Evolutionary conservation across 352 stramenopile genomes (phyloP).

Genomic region (Phytophthora rubi): DNA sequence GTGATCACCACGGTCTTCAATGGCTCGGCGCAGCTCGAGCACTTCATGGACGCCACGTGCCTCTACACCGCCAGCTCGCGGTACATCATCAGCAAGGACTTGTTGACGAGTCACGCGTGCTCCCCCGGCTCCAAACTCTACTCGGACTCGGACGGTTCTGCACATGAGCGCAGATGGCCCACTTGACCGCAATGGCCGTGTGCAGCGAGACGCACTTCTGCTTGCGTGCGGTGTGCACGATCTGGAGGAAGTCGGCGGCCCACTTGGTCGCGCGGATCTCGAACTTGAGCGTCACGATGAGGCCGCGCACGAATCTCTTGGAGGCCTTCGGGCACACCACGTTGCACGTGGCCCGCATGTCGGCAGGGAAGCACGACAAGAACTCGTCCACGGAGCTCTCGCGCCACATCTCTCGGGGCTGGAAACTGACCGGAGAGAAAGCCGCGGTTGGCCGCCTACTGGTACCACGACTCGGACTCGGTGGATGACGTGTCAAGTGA

Average conservation of each 20-base stretch:
- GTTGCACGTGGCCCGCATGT: conserved; percentile 53
- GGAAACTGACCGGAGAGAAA: neutral
- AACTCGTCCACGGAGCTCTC: conserved; percentile 50
- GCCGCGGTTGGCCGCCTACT: neutral
- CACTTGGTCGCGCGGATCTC: conserved; percentile 84
- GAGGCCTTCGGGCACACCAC: conserved; percentile 33
- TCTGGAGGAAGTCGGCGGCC: conserved; percentile 75
- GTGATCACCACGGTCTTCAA: conserved; percentile 32
- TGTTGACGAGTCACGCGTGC: conserved; percentile 31
- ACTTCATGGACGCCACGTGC: conserved; percentile 26
- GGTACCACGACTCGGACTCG: conserved; percentile 7
- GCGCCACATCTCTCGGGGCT: conserved; percentile 28
- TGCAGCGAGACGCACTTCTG: conserved; percentile 34
- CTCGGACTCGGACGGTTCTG: conserved; percentile 33
- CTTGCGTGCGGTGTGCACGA: conserved; percentile 50
- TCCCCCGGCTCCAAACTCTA: conserved; percentile 31
- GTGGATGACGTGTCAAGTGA: conserved; percentile 15
- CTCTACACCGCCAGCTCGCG: conserved; percentile 9
- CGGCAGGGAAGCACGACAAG: conserved; percentile 40
- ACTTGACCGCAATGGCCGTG: conserved; percentile 64
- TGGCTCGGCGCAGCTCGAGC: conserved; percentile 23
- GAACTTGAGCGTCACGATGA: conserved; percentile 65
- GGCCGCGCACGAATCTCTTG: conserved; percentile 40
- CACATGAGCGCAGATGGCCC: conserved; percentile 66
- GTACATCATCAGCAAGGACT: conserved; percentile 28